Base-by-base conservation (phyloP, 208 protist species). In the Wallacemonas collosoma region DNA sequence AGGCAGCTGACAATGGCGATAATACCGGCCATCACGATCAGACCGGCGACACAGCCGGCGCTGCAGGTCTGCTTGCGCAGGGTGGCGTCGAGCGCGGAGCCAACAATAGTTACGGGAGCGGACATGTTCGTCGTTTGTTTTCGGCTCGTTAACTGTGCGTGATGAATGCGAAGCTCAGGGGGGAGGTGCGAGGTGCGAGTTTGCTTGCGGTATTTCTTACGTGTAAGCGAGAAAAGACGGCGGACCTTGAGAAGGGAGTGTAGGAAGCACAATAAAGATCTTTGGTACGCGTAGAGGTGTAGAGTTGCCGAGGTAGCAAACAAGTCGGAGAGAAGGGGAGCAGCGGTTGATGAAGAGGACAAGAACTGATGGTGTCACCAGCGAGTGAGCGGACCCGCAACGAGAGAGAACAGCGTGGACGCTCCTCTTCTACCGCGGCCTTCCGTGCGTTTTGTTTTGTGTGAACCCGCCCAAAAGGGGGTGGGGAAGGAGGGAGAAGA, bases 21-120 rank as follows among this genome's bases (percentile, higher is more conserved):
- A 39, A 82, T 62, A 65, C 57, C 72, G 14, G 85, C 85, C 71
- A 80, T 79, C 53, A 87, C 70, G 53, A 89, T 63, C 38, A 89
- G 77, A 43, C 85, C 79, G 40, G 79, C 73, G 48, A 85, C 71
- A 63, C 85, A 89, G 51, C 85, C 85, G 53, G 72, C 75, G 54
- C 78, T 77, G 81, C 85, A 89, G 69, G 65, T 86, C 73, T 81
- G 75, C n/a, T 66, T 43, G 38, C 68, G 57, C 11, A 84, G 71
- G 8, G 39, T 45, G 12, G 8, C 70, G 3, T 63, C 17, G 12
- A 51, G 65, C 14, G 47, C 35, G 47, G 64, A 44, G 12, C 38
- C 26, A 38, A 60, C 64, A 40, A 47, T 71, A 60, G 56, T 48
- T 53, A 65, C 64, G 14, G 70, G 54, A 17, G 54, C 15, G 17